phyloP scores from a whole-genome alignment of 2,329 filamentous ascomycete species.

The Fusarium falciforme region DNA sequence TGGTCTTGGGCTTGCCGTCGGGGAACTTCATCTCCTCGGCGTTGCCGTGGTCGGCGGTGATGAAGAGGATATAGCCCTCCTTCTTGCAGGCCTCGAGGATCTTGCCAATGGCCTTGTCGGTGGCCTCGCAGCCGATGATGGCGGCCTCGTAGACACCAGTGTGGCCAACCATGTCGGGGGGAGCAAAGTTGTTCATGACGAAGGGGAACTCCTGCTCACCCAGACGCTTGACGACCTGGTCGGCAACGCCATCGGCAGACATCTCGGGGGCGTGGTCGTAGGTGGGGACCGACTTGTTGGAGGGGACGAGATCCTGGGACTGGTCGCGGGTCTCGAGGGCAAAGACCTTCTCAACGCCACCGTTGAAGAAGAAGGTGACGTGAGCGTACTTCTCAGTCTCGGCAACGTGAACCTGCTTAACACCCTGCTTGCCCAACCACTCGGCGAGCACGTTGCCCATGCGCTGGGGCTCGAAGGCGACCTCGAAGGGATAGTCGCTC shows the following conservation, averaged over 20 bases:
- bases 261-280: constrained; percentile 97
- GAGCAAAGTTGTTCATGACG: constrained; percentile 99
- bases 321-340: constrained; percentile 91
- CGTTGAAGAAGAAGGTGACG: constrained; percentile 99
- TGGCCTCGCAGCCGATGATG: constrained; percentile 84
- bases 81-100: constrained; percentile 96
- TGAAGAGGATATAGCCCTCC: constrained; percentile 91
- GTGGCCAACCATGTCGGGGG: constrained; percentile 99
- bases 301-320: constrained; percentile 80
- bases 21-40: constrained; percentile 99
- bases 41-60: constrained; percentile 97
- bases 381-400: constrained; percentile 99
- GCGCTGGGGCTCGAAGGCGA: constrained; percentile 92
- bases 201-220: constrained; percentile 90
- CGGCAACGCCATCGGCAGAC: constrained; percentile 89
- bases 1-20: constrained; percentile 96
- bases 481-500: constrained; percentile 88
- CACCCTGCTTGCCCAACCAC: constrained; percentile 88
- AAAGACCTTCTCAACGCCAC: constrained; percentile 96
- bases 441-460: constrained; percentile 99
- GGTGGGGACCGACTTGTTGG: constrained; percentile 88
- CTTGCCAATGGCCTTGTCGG: constrained; percentile 92
- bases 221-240: constrained; percentile 90
- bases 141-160: constrained; percentile 97
- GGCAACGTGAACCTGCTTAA: constrained; percentile 95